phyloP scores from a whole-genome alignment of 2,329 filamentous ascomycete species.

The Delphinella strobiligena region DNA sequence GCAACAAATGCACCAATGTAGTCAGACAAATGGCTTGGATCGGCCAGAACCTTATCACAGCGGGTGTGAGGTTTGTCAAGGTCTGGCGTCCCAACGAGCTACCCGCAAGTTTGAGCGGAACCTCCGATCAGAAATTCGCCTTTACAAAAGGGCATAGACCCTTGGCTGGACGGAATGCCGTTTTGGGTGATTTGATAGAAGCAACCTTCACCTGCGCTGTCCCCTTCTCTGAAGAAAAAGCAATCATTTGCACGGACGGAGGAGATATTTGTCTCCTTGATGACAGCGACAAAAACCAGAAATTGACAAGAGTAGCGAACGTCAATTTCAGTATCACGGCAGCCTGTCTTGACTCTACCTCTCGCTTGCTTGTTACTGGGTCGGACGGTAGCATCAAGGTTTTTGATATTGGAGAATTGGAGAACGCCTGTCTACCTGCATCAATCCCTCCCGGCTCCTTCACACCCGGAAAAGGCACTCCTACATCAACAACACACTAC shows the following conservation, averaged over 20 bases:
- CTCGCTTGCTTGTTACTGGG: conserved; percentile 56
- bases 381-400: conserved; percentile 45
- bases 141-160: conserved; percentile 45
- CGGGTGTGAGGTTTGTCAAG: conserved; percentile 85
- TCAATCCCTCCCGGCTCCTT: background rate
- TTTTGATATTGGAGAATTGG: conserved; percentile 27
- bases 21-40: conserved; percentile 86
- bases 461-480: background rate
- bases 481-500: background rate
- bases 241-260: conserved; percentile 74
- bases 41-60: conserved; percentile 68
- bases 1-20: conserved; percentile 83
- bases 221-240: conserved; percentile 57
- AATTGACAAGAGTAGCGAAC: conserved; percentile 53
- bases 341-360: conserved; percentile 46
- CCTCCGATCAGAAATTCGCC: conserved; percentile 7
- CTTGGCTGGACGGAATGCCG: conserved; percentile 64
- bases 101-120: conserved; percentile 10
- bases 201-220: conserved; percentile 71
- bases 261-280: conserved; percentile 86
- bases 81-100: conserved; percentile 70
- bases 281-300: conserved; percentile 60
- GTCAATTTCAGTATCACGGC: conserved; percentile 58
- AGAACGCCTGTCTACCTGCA: conserved; percentile 5
- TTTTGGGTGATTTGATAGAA: conserved; percentile 72